Conservation (phyloP, 441 rosid genomes). For the Pelargonium myrrhifolium region DNA sequence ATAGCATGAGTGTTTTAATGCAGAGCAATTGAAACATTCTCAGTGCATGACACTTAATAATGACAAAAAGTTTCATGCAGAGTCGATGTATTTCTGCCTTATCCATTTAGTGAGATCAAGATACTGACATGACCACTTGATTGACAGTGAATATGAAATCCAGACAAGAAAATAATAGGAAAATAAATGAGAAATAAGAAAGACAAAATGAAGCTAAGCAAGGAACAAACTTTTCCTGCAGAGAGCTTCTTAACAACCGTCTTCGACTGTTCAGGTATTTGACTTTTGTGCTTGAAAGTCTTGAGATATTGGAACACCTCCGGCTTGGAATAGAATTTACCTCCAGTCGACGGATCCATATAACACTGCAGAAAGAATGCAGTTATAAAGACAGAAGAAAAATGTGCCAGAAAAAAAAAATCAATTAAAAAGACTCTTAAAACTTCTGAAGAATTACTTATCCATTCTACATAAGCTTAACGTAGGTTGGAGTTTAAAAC, state of each 20-base stretch:
- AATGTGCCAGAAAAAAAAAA: neutral
- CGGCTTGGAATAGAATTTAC: slow-evolving; percentile 38
- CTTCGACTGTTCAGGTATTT: slow-evolving; percentile 16
- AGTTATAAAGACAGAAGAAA: slow-evolving; percentile 2
- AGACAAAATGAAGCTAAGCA: slow-evolving; percentile 6
- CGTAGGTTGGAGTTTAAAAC: neutral
- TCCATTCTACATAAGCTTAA: neutral
- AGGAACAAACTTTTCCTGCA: slow-evolving; percentile 24
- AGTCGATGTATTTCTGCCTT: neutral
- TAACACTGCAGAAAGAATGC: slow-evolving; percentile 27
- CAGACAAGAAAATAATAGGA: neutral
- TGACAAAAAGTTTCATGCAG: neutral
- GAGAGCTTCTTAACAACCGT: neutral
- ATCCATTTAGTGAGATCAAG: neutral
- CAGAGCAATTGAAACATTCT: neutral
- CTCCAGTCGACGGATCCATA: slow-evolving; percentile 25
- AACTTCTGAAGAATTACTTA: neutral
- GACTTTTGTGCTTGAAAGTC: slow-evolving; percentile 15
- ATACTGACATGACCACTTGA: neutral
- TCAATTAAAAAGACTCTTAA: neutral
- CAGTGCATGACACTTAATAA: neutral
- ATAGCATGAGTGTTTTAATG: neutral
- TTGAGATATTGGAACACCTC: slow-evolving; percentile 30
- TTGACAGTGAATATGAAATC: neutral
- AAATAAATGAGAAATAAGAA: neutral